Base-by-base conservation (phyloP, 179 eudicot genomes). In the Sideroxylon spinosum region DNA sequence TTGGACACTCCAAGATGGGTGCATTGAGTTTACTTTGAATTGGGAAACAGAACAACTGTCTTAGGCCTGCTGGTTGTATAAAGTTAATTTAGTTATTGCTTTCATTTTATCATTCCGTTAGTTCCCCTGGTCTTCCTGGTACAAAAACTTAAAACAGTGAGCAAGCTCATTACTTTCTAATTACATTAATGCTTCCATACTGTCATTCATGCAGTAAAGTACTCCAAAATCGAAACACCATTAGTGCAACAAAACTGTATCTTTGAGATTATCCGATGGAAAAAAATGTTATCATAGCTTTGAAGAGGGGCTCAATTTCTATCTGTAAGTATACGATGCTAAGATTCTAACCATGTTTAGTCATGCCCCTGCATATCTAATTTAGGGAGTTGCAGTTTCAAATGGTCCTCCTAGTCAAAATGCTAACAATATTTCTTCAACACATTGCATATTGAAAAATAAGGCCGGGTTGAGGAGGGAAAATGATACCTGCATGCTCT, bases 401-500 rank as follows among this genome's bases (percentile, higher is more conserved):
- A 56, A 62, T 52, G 23, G 0, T 9, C 68, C 49, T 46, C 59
- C 9, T 60, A 46, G 9, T 64, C 59, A 5, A 56, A 76, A 60
- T 80, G 26, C 6, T 16, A n/a, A 29, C 14, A 52, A 52, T 7
- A 14, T 73, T 53, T 57, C 20, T 13, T 61, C 16, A 50, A 52
- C 20, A 64, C 7, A 6, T 37, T 46, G 22, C 44, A 37, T 37
- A 37, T 0, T 23, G 55, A 55, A 55, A 25, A 70, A 76, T 52
- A 29, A 37, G 20, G 49, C 16, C 48, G 50, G 49, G 44, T 37
- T 13, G 50, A 46, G 37, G 20, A 19, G 46, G 26, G 10, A 62
- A 60, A 48, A 29, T 19, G 49, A 23, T 37, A 93, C 98, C 98
- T 95, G 98, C 89, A 91, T 84, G 71, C 67, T 87, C 10, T 82